A percentile compares a stretch with the other conserved stretches of the same genome.
These are phyloP conservation scores for Venturia pyrina DNA, from an alignment of 2,329 filamentous ascomycete species.

Conservation along the genomic window DNA sequence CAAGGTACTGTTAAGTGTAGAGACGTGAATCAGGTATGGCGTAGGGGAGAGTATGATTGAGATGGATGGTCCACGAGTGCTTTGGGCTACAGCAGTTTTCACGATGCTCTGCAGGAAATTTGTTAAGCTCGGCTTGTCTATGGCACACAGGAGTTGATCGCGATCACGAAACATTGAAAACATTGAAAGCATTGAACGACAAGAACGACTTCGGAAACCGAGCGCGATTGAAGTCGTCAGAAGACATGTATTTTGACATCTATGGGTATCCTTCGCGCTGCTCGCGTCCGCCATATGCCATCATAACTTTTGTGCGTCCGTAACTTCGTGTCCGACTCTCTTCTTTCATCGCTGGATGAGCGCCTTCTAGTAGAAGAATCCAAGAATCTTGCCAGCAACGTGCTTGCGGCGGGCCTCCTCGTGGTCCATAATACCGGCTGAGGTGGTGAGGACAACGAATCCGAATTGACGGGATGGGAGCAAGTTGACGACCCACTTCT, in stretches of 20 bases:
- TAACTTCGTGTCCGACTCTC: neutral
- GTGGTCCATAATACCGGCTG: constrained; percentile 99
- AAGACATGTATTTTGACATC: constrained; percentile 1
- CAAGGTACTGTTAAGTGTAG: too few species aligned
- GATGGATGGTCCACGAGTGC: too few species aligned
- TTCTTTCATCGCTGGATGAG: neutral
- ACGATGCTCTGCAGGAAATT: too few species aligned
- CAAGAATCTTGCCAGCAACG: constrained; percentile 97
- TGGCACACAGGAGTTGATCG: neutral
- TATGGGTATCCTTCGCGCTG: neutral
- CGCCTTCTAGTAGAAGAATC: constrained; percentile 85
- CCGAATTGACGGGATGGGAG: constrained; percentile 99
- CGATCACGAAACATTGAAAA: neutral
- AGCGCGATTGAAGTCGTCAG: neutral
- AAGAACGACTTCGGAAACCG: neutral
- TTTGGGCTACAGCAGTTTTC: too few species aligned
- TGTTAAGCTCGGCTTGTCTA: neutral
- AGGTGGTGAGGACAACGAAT: constrained; percentile 98
- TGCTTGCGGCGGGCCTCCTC: constrained; percentile 99
- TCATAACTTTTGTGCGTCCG: neutral
- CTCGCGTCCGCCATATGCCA: neutral
- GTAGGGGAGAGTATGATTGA: too few species aligned
- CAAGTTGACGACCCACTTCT: constrained; percentile 99
- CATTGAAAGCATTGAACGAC: too few species aligned
- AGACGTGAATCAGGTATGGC: too few species aligned